Conservation (phyloP, 768 basidiomycete genomes). For the Lentinula lateritia region DNA sequence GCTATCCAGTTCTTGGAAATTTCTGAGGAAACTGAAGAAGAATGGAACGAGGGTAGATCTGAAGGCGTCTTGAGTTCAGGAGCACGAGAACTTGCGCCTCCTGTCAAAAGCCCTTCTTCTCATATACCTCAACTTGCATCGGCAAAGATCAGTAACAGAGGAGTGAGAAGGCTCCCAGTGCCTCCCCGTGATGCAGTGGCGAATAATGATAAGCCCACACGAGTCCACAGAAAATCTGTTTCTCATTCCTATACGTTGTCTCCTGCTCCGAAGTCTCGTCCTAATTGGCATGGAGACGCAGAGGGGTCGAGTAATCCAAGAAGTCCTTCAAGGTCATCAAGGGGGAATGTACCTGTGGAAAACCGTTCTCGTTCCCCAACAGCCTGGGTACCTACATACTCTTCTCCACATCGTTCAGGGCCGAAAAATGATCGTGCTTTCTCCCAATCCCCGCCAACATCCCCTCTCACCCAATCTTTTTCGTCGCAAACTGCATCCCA, state of each 20-base stretch:
- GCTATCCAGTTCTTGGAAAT: not conserved
- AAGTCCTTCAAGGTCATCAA: not conserved
- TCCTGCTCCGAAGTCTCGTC: not conserved
- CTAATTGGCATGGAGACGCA: not conserved
- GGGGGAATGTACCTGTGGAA: not conserved
- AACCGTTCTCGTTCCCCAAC: not conserved
- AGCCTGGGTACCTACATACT: not conserved
- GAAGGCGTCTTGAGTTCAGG: not conserved
- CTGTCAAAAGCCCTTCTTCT: not conserved
- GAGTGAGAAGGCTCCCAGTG: not conserved
- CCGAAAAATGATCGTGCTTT: not conserved
- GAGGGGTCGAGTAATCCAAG: not conserved
- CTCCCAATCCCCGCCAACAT: not conserved
- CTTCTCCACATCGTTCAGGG: not conserved
- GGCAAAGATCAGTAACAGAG: not conserved
- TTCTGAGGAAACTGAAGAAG: not conserved
- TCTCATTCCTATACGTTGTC: not conserved
- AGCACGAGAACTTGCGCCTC: not conserved
- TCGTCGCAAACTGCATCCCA: not conserved
- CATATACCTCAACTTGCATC: not conserved
- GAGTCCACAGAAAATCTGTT: slow-evolving; percentile 3
- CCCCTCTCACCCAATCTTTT: not conserved
- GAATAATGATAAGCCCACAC: not conserved
- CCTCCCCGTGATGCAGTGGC: not conserved
- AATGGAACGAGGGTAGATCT: not conserved